These are phyloP conservation scores for Auricularia sp. DNA, from an alignment of 768 basidiomycete species.

Conservation along the genomic window DNA sequence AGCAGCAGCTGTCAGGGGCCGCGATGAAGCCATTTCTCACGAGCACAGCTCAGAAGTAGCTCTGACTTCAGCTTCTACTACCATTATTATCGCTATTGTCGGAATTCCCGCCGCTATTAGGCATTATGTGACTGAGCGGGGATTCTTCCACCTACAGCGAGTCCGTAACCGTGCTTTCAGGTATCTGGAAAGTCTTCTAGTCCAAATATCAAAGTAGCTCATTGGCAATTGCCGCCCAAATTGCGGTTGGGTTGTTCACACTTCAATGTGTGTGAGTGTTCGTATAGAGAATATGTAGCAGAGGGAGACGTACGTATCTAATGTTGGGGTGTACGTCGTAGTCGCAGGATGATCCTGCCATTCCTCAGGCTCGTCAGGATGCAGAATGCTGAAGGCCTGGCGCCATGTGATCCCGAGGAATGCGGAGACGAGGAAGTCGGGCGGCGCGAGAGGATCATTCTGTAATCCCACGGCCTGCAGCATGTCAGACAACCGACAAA, in stretches of 20 bases:
- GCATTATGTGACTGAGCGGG: too few relatives aligned
- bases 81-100: too few relatives aligned
- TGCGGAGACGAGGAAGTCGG: slow-evolving; percentile 29
- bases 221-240: slow-evolving; percentile 38
- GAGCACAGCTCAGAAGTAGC: too few relatives aligned
- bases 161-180: too few relatives aligned
- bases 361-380: slow-evolving; percentile 41
- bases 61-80: too few relatives aligned
- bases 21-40: too few relatives aligned
- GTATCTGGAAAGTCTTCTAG: too few relatives aligned
- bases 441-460: slow-evolving; percentile 44
- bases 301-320: slow-evolving; percentile 27
- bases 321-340: slow-evolving; percentile 3
- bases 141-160: too few relatives aligned
- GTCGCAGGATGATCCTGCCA: slow-evolving; percentile 10
- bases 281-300: background rate
- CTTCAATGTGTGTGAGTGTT: slow-evolving; percentile 17
- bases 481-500: background rate
- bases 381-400: slow-evolving; percentile 44
- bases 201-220: background rate
- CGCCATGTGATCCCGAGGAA: slow-evolving; percentile 46
- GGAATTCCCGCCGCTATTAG: too few relatives aligned
- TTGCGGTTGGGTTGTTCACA: slow-evolving; percentile 43
- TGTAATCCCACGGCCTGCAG: slow-evolving; percentile 28
- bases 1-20: too few relatives aligned